phyloP scores from a whole-genome alignment of 805 yeast species.

The Lachancea mirantina region DNA sequence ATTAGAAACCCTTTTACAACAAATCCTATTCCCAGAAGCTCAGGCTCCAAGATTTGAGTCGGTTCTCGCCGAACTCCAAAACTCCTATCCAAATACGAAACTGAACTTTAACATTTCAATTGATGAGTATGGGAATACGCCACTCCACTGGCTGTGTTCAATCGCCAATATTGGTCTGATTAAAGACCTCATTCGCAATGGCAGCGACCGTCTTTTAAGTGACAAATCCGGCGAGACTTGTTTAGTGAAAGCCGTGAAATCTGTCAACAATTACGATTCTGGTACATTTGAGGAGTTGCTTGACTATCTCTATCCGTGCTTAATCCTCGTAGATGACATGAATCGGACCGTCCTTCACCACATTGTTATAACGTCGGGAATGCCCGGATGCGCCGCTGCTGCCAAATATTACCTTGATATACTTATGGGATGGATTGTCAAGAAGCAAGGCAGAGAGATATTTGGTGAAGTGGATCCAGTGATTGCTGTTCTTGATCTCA shows the following conservation, averaged over 20 bases:
- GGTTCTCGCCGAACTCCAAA: constrained; percentile 21
- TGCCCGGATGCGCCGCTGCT: constrained; percentile 65
- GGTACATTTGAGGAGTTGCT: constrained; percentile 66
- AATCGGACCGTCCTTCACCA: constrained; percentile 83
- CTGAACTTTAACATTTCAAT: constrained; percentile 74
- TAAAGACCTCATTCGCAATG: constrained; percentile 54
- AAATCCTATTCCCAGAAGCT: constrained; percentile 24
- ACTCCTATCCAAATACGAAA: constrained; percentile 18
- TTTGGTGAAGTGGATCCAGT: constrained; percentile 34
- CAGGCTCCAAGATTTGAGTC: constrained; percentile 16
- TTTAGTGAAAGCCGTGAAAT: constrained; percentile 62
- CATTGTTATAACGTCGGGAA: constrained; percentile 72
- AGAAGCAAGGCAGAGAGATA: constrained; percentile 21
- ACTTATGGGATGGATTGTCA: constrained; percentile 71
- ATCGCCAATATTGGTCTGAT: constrained; percentile 72
- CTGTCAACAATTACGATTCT: constrained; percentile 74
- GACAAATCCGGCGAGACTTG: constrained; percentile 87
- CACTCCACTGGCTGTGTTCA: constrained; percentile 94
- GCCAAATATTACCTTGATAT: constrained; percentile 67
- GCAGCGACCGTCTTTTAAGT: constrained; percentile 57
- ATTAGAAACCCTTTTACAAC: constrained; percentile 27
- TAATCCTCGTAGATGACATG: constrained; percentile 56
- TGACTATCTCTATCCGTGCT: constrained; percentile 67
- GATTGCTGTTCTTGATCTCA: constrained; percentile 42
- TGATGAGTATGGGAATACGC: constrained; percentile 89